Evolutionary conservation across 1,284 basidiomycete genomes (phyloP).

Genomic region (Pseudozyma pruni): DNA sequence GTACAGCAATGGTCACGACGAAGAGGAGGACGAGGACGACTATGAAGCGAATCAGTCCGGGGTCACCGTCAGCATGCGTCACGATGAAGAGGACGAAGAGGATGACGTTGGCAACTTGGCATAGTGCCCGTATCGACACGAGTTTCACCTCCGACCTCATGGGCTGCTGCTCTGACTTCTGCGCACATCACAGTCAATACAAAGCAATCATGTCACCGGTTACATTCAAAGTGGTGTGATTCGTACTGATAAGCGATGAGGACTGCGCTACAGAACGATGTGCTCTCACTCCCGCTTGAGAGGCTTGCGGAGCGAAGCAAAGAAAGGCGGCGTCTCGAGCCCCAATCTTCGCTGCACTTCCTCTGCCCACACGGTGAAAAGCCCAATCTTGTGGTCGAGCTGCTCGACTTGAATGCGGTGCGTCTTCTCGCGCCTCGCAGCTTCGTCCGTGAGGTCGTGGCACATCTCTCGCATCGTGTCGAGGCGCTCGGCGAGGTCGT

Average conservation of each 20-base stretch:
- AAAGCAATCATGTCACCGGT: not conserved
- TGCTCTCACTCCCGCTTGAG: constrained; percentile 23
- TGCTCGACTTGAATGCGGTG: constrained; percentile 35
- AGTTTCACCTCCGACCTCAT: not conserved
- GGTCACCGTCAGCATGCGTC: constrained; percentile 53
- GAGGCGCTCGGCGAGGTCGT: constrained; percentile 29
- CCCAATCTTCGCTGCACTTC: constrained; percentile 40
- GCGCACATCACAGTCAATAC: not conserved
- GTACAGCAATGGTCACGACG: constrained; percentile 24
- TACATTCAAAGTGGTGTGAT: constrained; percentile 2
- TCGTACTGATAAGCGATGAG: not conserved
- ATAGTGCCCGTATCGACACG: not conserved
- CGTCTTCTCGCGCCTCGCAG: constrained; percentile 29
- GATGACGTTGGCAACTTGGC: constrained; percentile 11
- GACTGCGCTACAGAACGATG: not conserved
- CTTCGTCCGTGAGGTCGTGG: constrained; percentile 40
- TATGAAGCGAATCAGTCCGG: constrained; percentile 47
- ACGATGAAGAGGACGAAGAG: constrained; percentile 51
- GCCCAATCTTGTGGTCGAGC: constrained; percentile 41
- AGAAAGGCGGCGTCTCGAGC: constrained; percentile 36
- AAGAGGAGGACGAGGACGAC: constrained; percentile 46
- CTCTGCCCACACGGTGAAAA: constrained; percentile 44
- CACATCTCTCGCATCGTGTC: constrained; percentile 36
- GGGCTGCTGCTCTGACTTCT: too few relatives aligned
- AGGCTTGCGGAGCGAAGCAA: constrained; percentile 40